Evolutionary conservation across 768 basidiomycete genomes (phyloP).

Genomic region (Lactarius evosmus): DNA sequence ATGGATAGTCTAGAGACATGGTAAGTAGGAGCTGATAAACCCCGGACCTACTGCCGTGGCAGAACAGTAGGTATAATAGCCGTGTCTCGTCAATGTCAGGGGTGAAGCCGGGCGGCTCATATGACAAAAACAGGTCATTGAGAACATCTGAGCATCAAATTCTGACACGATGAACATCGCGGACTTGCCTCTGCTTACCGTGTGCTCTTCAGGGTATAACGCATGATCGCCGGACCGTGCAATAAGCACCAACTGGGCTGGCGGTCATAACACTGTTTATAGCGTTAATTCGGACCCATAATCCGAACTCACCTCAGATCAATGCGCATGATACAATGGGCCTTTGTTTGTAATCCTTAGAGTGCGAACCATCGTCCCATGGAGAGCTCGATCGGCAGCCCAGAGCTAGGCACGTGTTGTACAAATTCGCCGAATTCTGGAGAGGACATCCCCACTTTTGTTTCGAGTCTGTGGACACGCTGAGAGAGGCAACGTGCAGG

Average conservation of each 20-base stretch:
- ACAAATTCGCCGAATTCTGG: too few relatives aligned
- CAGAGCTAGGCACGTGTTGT: neutral
- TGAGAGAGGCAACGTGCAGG: neutral
- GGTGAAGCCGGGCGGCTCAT: neutral
- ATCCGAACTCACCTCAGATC: constrained; percentile 1
- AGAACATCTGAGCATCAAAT: neutral
- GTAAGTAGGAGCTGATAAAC: neutral
- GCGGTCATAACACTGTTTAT: neutral
- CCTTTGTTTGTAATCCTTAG: neutral
- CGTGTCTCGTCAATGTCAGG: neutral
- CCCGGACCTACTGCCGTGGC: neutral
- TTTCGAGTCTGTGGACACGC: too few relatives aligned
- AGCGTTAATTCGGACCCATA: neutral
- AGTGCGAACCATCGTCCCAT: neutral
- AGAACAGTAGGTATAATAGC: neutral
- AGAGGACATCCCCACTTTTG: too few relatives aligned
- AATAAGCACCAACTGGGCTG: neutral
- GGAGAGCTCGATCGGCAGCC: neutral
- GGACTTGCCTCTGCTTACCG: neutral
- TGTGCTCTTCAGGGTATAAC: neutral
- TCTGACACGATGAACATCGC: neutral
- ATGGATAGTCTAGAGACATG: neutral
- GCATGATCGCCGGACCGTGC: neutral
- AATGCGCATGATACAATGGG: neutral
- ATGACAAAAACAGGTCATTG: neutral